These are phyloP conservation scores for Fraxinus nigra DNA, from an alignment of 305 asterid species.

Conservation along the genomic window DNA sequence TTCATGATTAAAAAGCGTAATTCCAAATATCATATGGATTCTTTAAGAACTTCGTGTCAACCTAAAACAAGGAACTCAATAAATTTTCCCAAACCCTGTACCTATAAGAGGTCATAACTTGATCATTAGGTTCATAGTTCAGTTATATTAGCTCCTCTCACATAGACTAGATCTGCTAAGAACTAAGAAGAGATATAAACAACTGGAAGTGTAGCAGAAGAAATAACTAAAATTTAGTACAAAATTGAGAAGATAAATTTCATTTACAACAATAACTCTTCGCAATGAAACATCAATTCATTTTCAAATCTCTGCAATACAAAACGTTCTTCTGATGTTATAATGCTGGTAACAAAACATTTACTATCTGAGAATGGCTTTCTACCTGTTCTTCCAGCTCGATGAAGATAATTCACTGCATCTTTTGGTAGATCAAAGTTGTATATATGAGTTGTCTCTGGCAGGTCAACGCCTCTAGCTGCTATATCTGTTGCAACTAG, in stretches of 20 bases:
- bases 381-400: constrained; percentile 96
- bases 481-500: constrained; percentile 90
- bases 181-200: not conserved
- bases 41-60: not conserved
- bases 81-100: not conserved
- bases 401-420: constrained; percentile 87
- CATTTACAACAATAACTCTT: constrained; percentile 47
- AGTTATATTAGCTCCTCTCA: not conserved
- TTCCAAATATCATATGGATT: not conserved
- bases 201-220: not conserved
- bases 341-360: constrained; percentile 75
- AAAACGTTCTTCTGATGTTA: constrained; percentile 74
- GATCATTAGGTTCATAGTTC: not conserved
- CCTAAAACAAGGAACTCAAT: not conserved
- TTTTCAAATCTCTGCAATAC: constrained; percentile 84
- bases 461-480: constrained; percentile 89
- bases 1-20: not conserved
- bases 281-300: constrained; percentile 70
- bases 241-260: constrained; percentile 11
- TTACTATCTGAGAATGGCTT: constrained; percentile 83
- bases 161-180: not conserved
- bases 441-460: constrained; percentile 91
- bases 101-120: not conserved
- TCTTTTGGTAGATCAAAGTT: constrained; percentile 87
- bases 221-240: not conserved